phyloP scores from a whole-genome alignment of 106 monocot species.

The Allium cepa region DNA sequence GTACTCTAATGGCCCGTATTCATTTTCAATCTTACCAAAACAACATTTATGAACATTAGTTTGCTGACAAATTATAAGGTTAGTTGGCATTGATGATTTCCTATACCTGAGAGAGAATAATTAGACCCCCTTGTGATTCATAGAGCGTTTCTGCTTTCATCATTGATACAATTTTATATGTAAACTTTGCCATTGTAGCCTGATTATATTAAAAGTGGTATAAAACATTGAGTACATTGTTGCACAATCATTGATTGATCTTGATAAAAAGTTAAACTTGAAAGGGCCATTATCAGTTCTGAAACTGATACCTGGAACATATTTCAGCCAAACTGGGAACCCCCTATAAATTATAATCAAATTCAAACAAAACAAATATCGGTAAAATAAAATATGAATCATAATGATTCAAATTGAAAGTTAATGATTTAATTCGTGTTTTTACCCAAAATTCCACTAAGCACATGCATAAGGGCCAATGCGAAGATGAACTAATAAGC shows the following conservation, averaged over 20 bases:
- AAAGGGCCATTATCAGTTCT: constrained; percentile 95
- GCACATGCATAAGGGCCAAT: constrained; percentile 94
- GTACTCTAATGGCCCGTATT: constrained; percentile 71
- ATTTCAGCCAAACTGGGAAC: constrained; percentile 94
- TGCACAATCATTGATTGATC: no score
- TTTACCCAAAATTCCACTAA: constrained; percentile 95
- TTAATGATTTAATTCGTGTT: neutral
- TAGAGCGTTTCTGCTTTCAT: constrained; percentile 79
- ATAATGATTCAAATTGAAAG: constrained; percentile 1
- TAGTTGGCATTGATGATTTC: neutral
- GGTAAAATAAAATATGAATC: neutral
- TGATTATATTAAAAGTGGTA: neutral
- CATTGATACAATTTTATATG: constrained; percentile 73
- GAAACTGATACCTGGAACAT: constrained; percentile 77
- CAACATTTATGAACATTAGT: neutral
- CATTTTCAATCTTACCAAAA: constrained; percentile 69
- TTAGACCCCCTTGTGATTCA: constrained; percentile 85
- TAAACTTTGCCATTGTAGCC: constrained; percentile 78
- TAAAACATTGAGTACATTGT: neutral
- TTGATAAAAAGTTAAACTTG: constrained; percentile 41
- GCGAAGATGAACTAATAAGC: constrained; percentile 81
- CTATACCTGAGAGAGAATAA: constrained; percentile 79
- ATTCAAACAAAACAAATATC: neutral
- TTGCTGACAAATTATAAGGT: neutral
- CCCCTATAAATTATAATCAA: constrained; percentile 30